Evolutionary conservation across 1,284 basidiomycete genomes (phyloP), one percentile per base, ranked within the genome.

Genomic region (Naganishia liquefaciens): DNA sequence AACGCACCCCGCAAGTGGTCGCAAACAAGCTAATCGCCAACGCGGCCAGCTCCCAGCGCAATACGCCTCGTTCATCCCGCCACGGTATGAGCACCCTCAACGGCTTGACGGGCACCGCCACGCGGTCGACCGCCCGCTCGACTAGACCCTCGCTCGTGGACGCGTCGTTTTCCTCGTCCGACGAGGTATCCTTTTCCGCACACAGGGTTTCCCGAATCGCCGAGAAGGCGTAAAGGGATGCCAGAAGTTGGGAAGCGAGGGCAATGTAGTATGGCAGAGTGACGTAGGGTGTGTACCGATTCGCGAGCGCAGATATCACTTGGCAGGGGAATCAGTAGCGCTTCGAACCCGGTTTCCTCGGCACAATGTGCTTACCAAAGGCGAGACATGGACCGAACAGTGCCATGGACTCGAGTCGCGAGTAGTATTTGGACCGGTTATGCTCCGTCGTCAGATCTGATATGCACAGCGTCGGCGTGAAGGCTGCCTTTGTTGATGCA

Each of bases 401-500:
- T 7, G 69, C 67, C 50, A 73, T 68, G 11, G 73, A 70, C 63
- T 74, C 73, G 40, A 73, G 68, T 5, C 67, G 62, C 21, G 72
- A 73, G 53, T 71, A 74, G 37, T 69, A 72, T 3, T 66, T 67
- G 2, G 73, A 73, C 27, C 71, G 63, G 37, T 69, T 63, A 9
- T 70, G 63, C 7, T 71, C 69, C 11, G 55, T 55, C 6, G 73
- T 71, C 1, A 74, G 65, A 53, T 74, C 73, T 5, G 73, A 64
- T 15, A 74, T 70, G 33, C 68, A 69, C 3, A 74, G 70, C 13
- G 70, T 67, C 2, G 73, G 73, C 1, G 72, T 63, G 63, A 74
- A 74, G 17, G 72, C 64, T n/a, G 72, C 67, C 60, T 74, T 74
- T 2, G 73, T 73, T 2, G 69, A 71, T 25, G 72, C 73, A 6